Percentiles rank a stretch among this genome's conserved stretches.
phyloP scores from a whole-genome alignment of 306 rosid genomes.

The Pachyrhizus erosus region DNA sequence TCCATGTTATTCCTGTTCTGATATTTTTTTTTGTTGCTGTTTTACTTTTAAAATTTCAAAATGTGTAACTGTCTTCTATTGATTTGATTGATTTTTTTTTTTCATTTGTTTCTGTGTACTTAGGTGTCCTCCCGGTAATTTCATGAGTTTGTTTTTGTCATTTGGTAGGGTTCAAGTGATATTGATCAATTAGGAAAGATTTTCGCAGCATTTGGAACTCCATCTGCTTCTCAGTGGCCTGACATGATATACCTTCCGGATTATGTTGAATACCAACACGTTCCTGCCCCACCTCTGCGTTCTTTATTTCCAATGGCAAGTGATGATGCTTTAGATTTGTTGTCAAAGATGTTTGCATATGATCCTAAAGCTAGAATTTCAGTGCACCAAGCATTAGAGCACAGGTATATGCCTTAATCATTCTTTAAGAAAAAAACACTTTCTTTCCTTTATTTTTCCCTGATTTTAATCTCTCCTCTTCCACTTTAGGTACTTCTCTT shows the following conservation, averaged over 20 bases:
- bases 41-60: background rate
- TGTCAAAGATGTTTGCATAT: conserved; percentile 94
- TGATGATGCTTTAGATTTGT: conserved; percentile 89
- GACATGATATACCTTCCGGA: conserved; percentile 90
- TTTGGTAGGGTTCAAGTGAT: conserved; percentile 87
- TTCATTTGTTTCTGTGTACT: conserved; percentile 30
- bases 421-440: conserved; percentile 8
- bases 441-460: conserved; percentile 12
- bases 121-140: conserved; percentile 28
- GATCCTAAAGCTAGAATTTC: conserved; percentile 92
- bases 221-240: conserved; percentile 92
- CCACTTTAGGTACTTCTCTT: conserved; percentile 73
- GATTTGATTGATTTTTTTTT: conserved; percentile 11
- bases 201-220: conserved; percentile 95
- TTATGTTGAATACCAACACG: conserved; percentile 94
- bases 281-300: conserved; percentile 83
- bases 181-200: conserved; percentile 97
- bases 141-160: conserved; percentile 13
- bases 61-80: conserved; percentile 4
- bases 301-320: conserved; percentile 88
- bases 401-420: conserved; percentile 63
- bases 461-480: conserved; percentile 37
- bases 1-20: conserved; percentile 12
- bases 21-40: background rate
- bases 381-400: conserved; percentile 90